Evolutionary conservation across 1,284 basidiomycete species (phyloP).

Genomic region (Apiotrichum veenhuisii): DNA sequence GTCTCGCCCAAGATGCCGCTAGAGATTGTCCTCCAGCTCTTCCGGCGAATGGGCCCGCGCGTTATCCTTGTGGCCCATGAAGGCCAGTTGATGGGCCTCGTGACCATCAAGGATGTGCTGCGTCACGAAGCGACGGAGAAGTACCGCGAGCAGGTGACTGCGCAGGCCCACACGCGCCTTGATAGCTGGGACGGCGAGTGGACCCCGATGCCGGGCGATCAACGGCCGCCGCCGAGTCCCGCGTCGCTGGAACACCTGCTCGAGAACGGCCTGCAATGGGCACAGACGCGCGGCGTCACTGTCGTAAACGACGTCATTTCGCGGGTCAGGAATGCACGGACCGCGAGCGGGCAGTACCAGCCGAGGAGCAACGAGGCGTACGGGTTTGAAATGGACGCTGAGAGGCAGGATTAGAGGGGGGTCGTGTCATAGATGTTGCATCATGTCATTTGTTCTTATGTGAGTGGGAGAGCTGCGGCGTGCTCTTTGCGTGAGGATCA

Average conservation of each 20-base stretch:
- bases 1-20: constrained; percentile 89
- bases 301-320: constrained; percentile 19
- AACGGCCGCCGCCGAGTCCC: not conserved
- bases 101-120: constrained; percentile 94
- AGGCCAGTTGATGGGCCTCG: constrained; percentile 76
- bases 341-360: not conserved
- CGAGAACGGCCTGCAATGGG: constrained; percentile 17
- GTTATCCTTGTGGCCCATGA: constrained; percentile 87
- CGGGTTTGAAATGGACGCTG: not conserved
- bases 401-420: not conserved
- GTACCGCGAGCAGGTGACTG: constrained; percentile 16
- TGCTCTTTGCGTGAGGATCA: too few relatives aligned
- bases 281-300: constrained; percentile 16
- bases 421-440: not conserved
- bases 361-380: not conserved
- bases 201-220: not conserved
- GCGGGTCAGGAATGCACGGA: constrained; percentile 9
- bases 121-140: constrained; percentile 63
- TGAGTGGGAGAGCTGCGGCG: not conserved
- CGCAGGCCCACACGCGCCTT: not conserved
- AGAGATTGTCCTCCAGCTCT: constrained; percentile 94
- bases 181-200: constrained; percentile 7
- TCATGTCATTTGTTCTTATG: not conserved
- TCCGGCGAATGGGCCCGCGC: constrained; percentile 91
- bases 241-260: constrained; percentile 16